Conservation (phyloP, 1,284 basidiomycete genomes). For the Rhizoctonia solani region DNA sequence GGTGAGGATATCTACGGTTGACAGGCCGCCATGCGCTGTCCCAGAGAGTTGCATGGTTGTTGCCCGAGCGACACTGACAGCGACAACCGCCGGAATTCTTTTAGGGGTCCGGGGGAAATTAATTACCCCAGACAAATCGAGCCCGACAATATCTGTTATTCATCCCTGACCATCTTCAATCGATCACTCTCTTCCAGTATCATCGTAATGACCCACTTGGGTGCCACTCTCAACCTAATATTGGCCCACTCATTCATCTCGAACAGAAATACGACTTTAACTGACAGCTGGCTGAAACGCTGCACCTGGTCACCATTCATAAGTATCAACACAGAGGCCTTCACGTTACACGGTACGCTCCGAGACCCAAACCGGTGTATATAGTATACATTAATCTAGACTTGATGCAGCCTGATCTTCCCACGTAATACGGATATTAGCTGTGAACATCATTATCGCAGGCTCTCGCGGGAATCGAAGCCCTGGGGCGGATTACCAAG, state of each 20-base stretch:
- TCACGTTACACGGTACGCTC: not conserved
- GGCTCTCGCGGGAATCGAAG: not conserved
- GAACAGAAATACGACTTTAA: not conserved
- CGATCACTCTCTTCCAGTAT: no score
- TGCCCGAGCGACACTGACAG: slow-evolving; percentile 2
- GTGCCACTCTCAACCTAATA: not conserved
- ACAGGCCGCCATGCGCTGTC: slow-evolving; percentile 3
- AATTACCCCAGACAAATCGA: slow-evolving; percentile 24
- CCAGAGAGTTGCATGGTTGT: slow-evolving; percentile 23
- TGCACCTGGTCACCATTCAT: not conserved
- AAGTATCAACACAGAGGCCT: not conserved
- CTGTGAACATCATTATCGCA: slow-evolving; percentile 9
- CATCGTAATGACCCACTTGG: not conserved
- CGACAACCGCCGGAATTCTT: slow-evolving; percentile 8
- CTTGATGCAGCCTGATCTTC: not conserved
- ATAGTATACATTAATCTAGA: not conserved
- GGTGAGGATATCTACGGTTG: slow-evolving; percentile 23
- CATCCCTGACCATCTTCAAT: no score
- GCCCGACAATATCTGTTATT: not conserved
- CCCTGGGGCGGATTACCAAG: slow-evolving; percentile 23
- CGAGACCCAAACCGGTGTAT: not conserved
- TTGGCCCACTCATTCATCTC: not conserved
- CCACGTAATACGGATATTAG: not conserved
- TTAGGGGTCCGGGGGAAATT: slow-evolving; percentile 26
- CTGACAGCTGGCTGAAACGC: slow-evolving; percentile 27